A percentile compares a stretch with the other conserved stretches of the same genome.
Conservation (phyloP, 768 basidiomycete species). For the Hygrophorus russula region DNA sequence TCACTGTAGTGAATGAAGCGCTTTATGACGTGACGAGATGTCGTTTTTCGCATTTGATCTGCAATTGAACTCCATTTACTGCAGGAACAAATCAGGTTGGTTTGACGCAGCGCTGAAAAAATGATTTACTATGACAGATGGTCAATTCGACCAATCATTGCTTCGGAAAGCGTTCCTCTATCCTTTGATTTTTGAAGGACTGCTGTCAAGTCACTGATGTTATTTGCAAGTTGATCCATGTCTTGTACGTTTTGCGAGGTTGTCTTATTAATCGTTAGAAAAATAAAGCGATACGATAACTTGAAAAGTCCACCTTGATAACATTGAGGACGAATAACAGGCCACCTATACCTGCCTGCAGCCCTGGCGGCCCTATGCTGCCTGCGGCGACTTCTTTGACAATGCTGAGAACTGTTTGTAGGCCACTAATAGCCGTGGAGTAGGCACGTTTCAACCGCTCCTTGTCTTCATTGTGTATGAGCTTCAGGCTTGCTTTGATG, state of each 20-base stretch:
- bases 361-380: neutral
- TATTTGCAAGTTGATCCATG: slow-evolving; percentile 1
- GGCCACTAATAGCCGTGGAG: neutral
- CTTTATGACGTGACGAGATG: slow-evolving; percentile 1
- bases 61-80: no score
- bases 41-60: neutral
- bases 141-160: neutral
- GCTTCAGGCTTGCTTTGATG: neutral
- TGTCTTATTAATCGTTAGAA: slow-evolving; percentile 1
- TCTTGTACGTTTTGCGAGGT: slow-evolving; percentile 3
- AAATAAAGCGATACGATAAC: neutral
- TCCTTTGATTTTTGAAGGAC: neutral
- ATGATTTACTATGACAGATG: neutral
- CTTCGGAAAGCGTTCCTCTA: neutral
- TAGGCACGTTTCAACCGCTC: neutral
- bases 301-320: neutral
- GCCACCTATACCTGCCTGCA: slow-evolving; percentile 1
- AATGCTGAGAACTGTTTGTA: neutral
- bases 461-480: neutral
- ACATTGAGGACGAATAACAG: neutral
- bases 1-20: neutral
- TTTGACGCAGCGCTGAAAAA: no score
- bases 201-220: neutral
- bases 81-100: no score
- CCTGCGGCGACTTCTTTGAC: slow-evolving; percentile 1